A percentile compares a stretch with the other conserved stretches of the same genome.
Evolutionary conservation across 2,329 filamentous ascomycete genomes (phyloP).

Genomic region (Metarhizium album): DNA sequence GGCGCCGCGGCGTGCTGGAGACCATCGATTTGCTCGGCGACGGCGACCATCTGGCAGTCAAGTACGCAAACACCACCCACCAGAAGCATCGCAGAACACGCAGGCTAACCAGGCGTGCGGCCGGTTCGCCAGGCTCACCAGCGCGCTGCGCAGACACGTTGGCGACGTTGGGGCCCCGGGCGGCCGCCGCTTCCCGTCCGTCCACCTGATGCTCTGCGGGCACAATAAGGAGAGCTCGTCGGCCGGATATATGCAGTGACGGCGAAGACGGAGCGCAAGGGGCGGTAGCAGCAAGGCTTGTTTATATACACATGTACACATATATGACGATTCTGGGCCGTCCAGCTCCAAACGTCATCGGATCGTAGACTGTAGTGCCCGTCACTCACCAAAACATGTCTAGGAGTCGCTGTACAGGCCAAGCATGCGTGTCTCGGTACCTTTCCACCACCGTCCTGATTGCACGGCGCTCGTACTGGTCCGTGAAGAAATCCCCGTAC

Average conservation of each 20-base stretch:
- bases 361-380: too few relatives aligned
- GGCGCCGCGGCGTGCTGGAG: slow-evolving; percentile 21
- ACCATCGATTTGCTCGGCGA: slow-evolving; percentile 21
- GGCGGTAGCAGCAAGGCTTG: slow-evolving; percentile 22
- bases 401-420: slow-evolving; percentile 26
- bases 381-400: slow-evolving; percentile 21
- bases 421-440: slow-evolving; percentile 31
- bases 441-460: slow-evolving; percentile 30
- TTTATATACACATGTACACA: too few relatives aligned
- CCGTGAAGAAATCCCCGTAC: slow-evolving; percentile 32
- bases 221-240: slow-evolving; percentile 35
- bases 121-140: slow-evolving; percentile 46
- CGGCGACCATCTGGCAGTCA: slow-evolving; percentile 26
- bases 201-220: slow-evolving; percentile 40
- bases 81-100: too few relatives aligned
- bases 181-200: slow-evolving; percentile 26
- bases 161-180: slow-evolving; percentile 5
- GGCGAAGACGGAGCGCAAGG: too few relatives aligned
- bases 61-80: too few relatives aligned
- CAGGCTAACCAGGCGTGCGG: too few relatives aligned
- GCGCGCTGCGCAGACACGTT: slow-evolving; percentile 29
- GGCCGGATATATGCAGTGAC: slow-evolving; percentile 31
- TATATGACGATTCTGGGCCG: too few relatives aligned
- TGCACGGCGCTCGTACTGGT: slow-evolving; percentile 25
- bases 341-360: too few relatives aligned